Evolutionary conservation across 2,329 filamentous ascomycete genomes (phyloP), one percentile per base, ranked within the genome.

Genomic region (Diaporthe citrichinensis): DNA sequence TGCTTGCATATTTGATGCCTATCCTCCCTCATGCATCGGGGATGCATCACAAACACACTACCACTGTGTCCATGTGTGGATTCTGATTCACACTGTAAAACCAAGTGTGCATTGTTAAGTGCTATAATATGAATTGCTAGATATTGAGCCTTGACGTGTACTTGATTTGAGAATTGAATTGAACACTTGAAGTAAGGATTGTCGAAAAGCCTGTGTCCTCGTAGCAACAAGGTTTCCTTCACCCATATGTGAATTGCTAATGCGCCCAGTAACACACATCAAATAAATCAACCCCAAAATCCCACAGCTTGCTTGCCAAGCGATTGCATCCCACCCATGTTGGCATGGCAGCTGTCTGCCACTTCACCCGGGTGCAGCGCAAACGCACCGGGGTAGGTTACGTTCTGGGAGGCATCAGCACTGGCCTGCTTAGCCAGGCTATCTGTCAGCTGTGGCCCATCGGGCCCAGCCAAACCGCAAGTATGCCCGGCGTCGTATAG

Each of bases 401-500:
- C 49, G n/a, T 36, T 69, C 49, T 55, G 65, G 3, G 65, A 28
- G 9, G 65, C 15, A 15, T 69, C 65, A 9, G 23, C 34, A 28
- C n/a, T 49, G 9, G 65, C 65, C 34, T 69, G 49, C 12, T 17
- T 28, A 17, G 65, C 65, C 2, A 69, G 46, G 25, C 23, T 39
- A 41, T 69, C 65, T 12, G 49, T 69, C 5, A 41, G 9, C 15
- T 55, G n/a, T 17, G 65, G 65, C 15, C 49, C 65, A 10, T 78
- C 25, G 65, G 77, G 39, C 17, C 80, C 80, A 1, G 80, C 79
- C 15, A 81, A 68, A 68, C 78, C 78, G 76, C 80, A 81, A 36
- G 72, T 76, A 39, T 68, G 76, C 49, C 78, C 74, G 36, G 79
- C 80, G 2, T 76, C 62, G 57, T 83, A 83, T 4, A 78, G 62